A percentile compares a stretch with the other conserved stretches of the same genome.
These are phyloP conservation scores for Teratosphaeria nubilosa DNA, from an alignment of 2,329 filamentous ascomycete species.

Conservation along the genomic window DNA sequence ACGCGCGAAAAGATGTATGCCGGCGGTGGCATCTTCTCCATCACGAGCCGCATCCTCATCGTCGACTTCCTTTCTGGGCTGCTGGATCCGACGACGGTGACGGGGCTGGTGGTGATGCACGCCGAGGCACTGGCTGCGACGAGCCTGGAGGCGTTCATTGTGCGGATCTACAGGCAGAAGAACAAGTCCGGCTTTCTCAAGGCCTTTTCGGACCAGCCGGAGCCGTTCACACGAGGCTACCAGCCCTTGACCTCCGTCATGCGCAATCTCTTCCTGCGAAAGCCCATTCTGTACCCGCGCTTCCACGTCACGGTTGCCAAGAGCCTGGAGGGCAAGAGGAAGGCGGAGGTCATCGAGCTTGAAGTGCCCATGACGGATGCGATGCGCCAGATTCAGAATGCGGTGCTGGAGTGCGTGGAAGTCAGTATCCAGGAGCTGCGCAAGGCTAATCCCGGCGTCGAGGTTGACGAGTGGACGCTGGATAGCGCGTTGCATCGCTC, in stretches of 20 bases:
- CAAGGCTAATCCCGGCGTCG: slow-evolving; percentile 78
- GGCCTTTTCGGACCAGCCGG: slow-evolving; percentile 87
- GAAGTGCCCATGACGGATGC: slow-evolving; percentile 92
- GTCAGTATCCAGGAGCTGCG: slow-evolving; percentile 88
- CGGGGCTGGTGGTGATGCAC: slow-evolving; percentile 77
- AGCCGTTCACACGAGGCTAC: slow-evolving; percentile 82
- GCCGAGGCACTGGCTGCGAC: slow-evolving; percentile 79
- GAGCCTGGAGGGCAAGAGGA: slow-evolving; percentile 80
- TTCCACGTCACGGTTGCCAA: slow-evolving; percentile 87
- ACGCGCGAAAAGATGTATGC: slow-evolving; percentile 86
- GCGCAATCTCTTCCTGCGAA: slow-evolving; percentile 81
- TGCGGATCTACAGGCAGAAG: slow-evolving; percentile 85
- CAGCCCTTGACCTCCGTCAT: slow-evolving; percentile 82
- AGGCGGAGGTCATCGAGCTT: slow-evolving; percentile 92
- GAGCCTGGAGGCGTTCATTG: slow-evolving; percentile 86
- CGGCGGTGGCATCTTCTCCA: slow-evolving; percentile 82
- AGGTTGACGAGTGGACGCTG: slow-evolving; percentile 94
- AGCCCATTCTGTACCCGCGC: slow-evolving; percentile 81
- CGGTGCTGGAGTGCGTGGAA: slow-evolving; percentile 92
- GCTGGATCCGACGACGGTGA: slow-evolving; percentile 72
- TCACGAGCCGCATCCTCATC: slow-evolving; percentile 89
- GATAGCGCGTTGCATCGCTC: slow-evolving; percentile 87
- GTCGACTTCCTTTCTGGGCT: slow-evolving; percentile 84
- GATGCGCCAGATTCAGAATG: slow-evolving; percentile 89
- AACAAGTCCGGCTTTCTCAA: slow-evolving; percentile 93